Evolutionary conservation across 1,284 basidiomycete species (phyloP).

Genomic region (Ceratobasidium sp.): DNA sequence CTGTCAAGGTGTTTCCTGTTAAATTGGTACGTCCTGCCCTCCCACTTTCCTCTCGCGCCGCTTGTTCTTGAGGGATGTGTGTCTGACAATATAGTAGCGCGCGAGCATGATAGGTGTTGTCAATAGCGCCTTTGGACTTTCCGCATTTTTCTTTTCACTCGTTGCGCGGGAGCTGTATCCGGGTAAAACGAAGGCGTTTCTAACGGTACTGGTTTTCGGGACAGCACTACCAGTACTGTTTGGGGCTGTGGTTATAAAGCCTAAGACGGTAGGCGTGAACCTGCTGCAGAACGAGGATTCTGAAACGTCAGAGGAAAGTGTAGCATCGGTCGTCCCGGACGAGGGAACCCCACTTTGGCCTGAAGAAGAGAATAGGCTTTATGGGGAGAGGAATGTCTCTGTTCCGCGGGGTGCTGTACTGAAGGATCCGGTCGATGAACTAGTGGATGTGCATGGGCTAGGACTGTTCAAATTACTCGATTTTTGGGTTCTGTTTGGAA

Average conservation of each 20-base stretch:
- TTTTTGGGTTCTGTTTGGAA: slow-evolving; percentile 80
- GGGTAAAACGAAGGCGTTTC: slow-evolving; percentile 74
- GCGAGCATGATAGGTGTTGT: slow-evolving; percentile 78
- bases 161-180: slow-evolving; percentile 73
- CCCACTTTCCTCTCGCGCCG: no score
- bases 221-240: slow-evolving; percentile 75
- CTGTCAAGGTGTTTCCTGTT: slow-evolving; percentile 55
- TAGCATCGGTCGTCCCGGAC: neutral
- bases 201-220: slow-evolving; percentile 74
- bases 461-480: slow-evolving; percentile 63
- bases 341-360: slow-evolving; percentile 22
- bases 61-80: no score
- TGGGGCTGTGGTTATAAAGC: slow-evolving; percentile 69
- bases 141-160: slow-evolving; percentile 81
- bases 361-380: slow-evolving; percentile 10
- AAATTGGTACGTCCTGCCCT: slow-evolving; percentile 45
- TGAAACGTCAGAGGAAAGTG: neutral
- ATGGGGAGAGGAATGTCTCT: slow-evolving; percentile 25
- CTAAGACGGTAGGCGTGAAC: slow-evolving; percentile 46
- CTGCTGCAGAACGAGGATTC: slow-evolving; percentile 1
- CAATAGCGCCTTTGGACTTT: slow-evolving; percentile 85
- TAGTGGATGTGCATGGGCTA: slow-evolving; percentile 61
- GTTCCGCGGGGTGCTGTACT: neutral
- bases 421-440: neutral
- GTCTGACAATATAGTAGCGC: slow-evolving; percentile 56